Evolutionary conservation across 179 eudicot genomes (phyloP).

Genomic region (Monotropa hypopitys): DNA sequence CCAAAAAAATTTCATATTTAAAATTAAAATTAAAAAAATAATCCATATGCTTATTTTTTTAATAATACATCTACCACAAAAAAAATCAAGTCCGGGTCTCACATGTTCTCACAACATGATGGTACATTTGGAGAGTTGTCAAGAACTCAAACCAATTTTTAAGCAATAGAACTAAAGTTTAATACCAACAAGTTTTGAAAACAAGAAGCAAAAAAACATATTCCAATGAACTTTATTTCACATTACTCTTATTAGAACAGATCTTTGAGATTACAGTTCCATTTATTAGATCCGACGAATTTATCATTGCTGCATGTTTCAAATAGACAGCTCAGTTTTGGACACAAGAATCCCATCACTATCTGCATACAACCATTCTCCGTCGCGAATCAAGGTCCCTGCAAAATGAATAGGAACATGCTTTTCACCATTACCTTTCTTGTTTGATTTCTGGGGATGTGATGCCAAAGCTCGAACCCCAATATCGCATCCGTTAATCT

Average conservation of each 20-base stretch:
- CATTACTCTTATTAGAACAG: background rate
- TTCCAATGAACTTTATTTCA: background rate
- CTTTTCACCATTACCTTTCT: constrained; percentile 29
- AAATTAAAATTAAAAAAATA: too few relatives aligned
- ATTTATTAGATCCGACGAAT: background rate
- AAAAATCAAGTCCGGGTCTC: too few relatives aligned
- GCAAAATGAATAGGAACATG: constrained; percentile 23
- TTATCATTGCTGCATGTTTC: background rate
- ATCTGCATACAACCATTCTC: constrained; percentile 45
- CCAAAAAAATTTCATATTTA: too few relatives aligned
- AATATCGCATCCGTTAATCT: constrained; percentile 33
- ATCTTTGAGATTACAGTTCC: too few relatives aligned
- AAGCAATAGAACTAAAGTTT: too few relatives aligned
- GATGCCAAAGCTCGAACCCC: constrained; percentile 38
- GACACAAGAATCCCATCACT: constrained; percentile 36
- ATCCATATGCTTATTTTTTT: too few relatives aligned
- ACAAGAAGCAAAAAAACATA: background rate
- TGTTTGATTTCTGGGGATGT: constrained; percentile 33
- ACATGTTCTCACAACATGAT: too few relatives aligned
- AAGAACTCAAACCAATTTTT: too few relatives aligned
- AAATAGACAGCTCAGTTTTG: constrained; percentile 27
- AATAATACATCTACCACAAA: too few relatives aligned
- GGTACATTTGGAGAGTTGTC: too few relatives aligned
- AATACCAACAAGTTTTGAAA: too few relatives aligned
- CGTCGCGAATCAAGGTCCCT: constrained; percentile 25